Evolutionary conservation across 768 basidiomycete genomes (phyloP), one percentile per base, ranked within the genome.

Genomic region (Mycena filopes): DNA sequence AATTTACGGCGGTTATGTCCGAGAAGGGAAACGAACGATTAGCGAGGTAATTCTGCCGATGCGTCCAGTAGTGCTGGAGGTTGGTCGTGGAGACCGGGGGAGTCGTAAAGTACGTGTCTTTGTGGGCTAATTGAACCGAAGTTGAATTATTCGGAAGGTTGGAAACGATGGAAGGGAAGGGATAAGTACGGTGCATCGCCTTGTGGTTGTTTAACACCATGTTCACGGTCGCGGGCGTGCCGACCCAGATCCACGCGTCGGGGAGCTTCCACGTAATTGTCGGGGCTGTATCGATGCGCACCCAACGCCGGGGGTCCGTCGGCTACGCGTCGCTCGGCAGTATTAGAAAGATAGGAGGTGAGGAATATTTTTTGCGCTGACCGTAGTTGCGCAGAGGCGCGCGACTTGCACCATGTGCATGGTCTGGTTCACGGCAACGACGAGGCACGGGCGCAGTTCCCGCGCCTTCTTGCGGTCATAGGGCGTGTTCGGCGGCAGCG

Each of bases 161-260:
- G 5, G 10, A 2, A 8, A 18, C 13, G 28, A 11, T 13, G 49
- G 2, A 29, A 10, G 4, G 10, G 9, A 43, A 29, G 13, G 25
- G 18, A 47, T 59, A 13, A 36, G 15, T 18, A 65, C 63, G 59
- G n/a, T 65, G 67, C 63, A 61, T 64, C 0, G 38, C 40, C 26
- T 60, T 60, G 18, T 31, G 21, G 49, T 65, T 55, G 29, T 65
- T 47, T 7, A 68, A 36, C 0, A 62, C 31, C 63, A 68, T 68
- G 11, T 36, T 21, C 7, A 64, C 55, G 0, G 40, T 57, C 16
- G 58, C 48, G 5, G 67, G 67, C 20, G 58, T 68, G 59, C 67
- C 67, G 28, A 68, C 50, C 67, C 67, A 68, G 12, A 68, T 57
- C 67, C 67, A 68, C 11, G 53, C 67, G 31, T 67, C 61, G 31